Evolutionary conservation across 805 yeast genomes (phyloP).

Genomic region (Candida pini): DNA sequence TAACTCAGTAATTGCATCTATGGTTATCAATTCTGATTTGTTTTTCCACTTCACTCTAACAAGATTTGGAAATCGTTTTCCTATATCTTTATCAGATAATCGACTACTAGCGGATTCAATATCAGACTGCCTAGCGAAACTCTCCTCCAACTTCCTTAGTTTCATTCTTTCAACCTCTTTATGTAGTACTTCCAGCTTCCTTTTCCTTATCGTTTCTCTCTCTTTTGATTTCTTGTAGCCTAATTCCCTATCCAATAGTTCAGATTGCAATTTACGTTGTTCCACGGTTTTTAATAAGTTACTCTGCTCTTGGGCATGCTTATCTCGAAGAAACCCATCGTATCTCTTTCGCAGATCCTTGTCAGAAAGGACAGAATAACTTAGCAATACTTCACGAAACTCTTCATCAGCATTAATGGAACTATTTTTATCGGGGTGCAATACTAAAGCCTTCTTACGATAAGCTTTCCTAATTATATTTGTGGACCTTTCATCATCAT

Average conservation of each 20-base stretch:
- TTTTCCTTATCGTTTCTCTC: slow-evolving; percentile 2
- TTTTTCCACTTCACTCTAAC: slow-evolving; percentile 43
- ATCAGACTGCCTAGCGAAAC: too few species aligned
- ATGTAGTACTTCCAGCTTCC: slow-evolving; percentile 14
- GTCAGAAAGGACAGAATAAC: slow-evolving; percentile 20
- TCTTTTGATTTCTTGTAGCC: slow-evolving; percentile 15
- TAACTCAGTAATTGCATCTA: slow-evolving; percentile 30
- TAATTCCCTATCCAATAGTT: slow-evolving; percentile 28
- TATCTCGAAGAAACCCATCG: slow-evolving; percentile 13
- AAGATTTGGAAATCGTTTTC: slow-evolving; percentile 6
- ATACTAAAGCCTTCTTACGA: slow-evolving; percentile 24
- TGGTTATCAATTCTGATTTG: slow-evolving; percentile 28
- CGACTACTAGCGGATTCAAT: neutral
- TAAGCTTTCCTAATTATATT: slow-evolving; percentile 24
- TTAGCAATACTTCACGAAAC: slow-evolving; percentile 25
- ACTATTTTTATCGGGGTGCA: slow-evolving; percentile 33
- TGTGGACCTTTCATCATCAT: neutral
- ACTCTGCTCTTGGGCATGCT: slow-evolving; percentile 1
- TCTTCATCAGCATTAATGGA: slow-evolving; percentile 20
- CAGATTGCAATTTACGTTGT: slow-evolving; percentile 18
- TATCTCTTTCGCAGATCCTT: slow-evolving; percentile 15
- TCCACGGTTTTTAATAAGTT: slow-evolving; percentile 7
- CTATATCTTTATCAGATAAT: neutral
- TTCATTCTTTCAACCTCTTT: slow-evolving; percentile 15
- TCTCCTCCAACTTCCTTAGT: slow-evolving; percentile 8